phyloP scores from a whole-genome alignment of 495 filamentous ascomycete genomes.

The Pseudevernia furfuracea region DNA sequence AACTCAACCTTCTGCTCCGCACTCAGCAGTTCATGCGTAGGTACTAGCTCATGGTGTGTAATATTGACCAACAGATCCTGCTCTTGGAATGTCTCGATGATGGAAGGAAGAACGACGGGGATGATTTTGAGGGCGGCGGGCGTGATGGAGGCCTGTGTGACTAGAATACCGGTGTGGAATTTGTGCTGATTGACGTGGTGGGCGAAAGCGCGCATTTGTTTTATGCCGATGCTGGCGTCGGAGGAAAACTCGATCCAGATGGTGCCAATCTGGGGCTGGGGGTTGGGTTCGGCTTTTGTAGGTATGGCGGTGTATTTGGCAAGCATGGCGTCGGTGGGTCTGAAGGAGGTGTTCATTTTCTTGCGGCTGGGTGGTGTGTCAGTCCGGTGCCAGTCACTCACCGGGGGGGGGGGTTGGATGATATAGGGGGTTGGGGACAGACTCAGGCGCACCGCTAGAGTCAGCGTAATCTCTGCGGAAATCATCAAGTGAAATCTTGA shows the following conservation, averaged over 20 bases:
- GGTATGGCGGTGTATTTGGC: constrained; percentile 66
- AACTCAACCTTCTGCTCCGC: constrained; percentile 79
- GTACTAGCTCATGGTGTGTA: constrained; percentile 93
- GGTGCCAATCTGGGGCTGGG: constrained; percentile 64
- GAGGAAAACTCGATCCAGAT: constrained; percentile 90
- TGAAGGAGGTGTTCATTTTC: constrained; percentile 77
- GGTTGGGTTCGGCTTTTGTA: constrained; percentile 55
- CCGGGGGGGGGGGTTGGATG: constrained; percentile 13
- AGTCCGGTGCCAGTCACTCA: constrained; percentile 18
- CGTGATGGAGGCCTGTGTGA: constrained; percentile 73
- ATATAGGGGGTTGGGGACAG: constrained; percentile 29
- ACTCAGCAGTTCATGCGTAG: constrained; percentile 84
- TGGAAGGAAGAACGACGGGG: constrained; percentile 59
- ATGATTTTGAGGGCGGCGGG: constrained; percentile 78
- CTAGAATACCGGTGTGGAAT: constrained; percentile 81
- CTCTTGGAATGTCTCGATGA: constrained; percentile 91
- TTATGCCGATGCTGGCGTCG: constrained; percentile 71
- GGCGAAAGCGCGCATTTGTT: constrained; percentile 83
- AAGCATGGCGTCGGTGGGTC: constrained; percentile 74
- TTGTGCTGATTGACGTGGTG: constrained; percentile 67
- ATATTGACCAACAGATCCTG: constrained; percentile 96
- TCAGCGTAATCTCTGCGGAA: constrained; percentile 63
- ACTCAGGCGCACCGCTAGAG: constrained; percentile 65
- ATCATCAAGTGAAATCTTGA: constrained; percentile 66
- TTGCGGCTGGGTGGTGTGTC: constrained; percentile 53